Conservation (phyloP, 108 stramenopile genomes). For the Fistulifera solaris region DNA sequence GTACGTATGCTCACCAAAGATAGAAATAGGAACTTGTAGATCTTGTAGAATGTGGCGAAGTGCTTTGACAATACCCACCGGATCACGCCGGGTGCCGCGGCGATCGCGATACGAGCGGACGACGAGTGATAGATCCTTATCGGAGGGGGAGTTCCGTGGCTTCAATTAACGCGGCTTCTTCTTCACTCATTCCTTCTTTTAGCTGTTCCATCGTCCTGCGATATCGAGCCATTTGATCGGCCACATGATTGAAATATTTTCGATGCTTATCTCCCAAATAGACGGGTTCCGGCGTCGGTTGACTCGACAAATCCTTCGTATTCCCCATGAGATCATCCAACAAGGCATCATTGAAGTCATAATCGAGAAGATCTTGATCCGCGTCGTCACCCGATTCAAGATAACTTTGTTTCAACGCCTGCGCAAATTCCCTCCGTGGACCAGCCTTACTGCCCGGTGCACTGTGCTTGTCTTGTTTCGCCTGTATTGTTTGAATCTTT, state of each 20-base stretch:
- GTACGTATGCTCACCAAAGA: conserved; percentile 55
- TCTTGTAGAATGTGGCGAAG: conserved; percentile 53
- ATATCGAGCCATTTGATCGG: conserved; percentile 32
- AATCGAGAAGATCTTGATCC: conserved; percentile 36
- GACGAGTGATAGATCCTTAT: conserved; percentile 52
- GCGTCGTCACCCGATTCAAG: conserved; percentile 19
- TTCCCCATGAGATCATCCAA: conserved; percentile 78
- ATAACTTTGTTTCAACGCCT: conserved; percentile 31
- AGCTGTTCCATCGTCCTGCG: conserved; percentile 12
- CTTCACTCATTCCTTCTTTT: neutral
- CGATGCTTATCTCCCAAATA: conserved; percentile 52
- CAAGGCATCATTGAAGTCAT: conserved; percentile 62
- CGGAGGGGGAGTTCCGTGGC: conserved; percentile 20
- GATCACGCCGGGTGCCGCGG: conserved; percentile 49
- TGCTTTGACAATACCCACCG: conserved; percentile 59
- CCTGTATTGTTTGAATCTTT: conserved; percentile 12
- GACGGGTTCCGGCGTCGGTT: conserved; percentile 56
- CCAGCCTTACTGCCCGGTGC: conserved; percentile 61
- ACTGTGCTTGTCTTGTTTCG: conserved; percentile 40
- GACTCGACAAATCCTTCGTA: conserved; percentile 50
- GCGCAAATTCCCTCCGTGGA: conserved; percentile 38
- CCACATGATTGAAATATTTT: conserved; percentile 39
- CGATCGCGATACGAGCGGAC: conserved; percentile 72
- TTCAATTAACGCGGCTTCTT: neutral
- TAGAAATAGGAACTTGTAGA: conserved; percentile 38